Base-by-base conservation (phyloP, 1,284 basidiomycete species). In the Boletus nobilissimus region DNA sequence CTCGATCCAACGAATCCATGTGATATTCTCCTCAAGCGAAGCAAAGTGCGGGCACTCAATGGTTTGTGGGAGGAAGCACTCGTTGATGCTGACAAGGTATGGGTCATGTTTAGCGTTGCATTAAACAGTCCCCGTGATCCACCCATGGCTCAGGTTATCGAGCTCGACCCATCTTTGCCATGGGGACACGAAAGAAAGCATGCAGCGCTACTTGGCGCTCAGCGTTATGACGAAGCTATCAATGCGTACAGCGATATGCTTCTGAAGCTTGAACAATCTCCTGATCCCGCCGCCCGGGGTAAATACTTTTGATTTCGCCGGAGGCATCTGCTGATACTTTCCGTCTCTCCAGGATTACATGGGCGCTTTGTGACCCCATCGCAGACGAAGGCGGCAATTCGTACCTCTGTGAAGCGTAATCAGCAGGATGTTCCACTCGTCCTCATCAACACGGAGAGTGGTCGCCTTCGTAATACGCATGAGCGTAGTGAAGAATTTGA, bases 351-450 rank as follows among this genome's bases (percentile, higher is more conserved):
- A 76, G 77, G 54, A 54, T 36, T 63, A 26, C 64, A 79, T 34
- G 13, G 19, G 24, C 36, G 34, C 54, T 69, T 71, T 34, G 70
- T 74, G 32, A 72, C 38, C 68, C 54, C 77, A 24, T 76, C 68
- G 10, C 68, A 76, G 46, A 76, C 78, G n/a, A 57, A 40, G 24
- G 69, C 48, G 38, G 43, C 48, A 2, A 76, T 78, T 60, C 69
- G 40, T 57, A 71, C 2, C 14, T 34, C 48, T 39, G 40, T 66
- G 19, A 64, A 46, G 36, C 60, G 60, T 36, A 51, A 39, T 7
- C 74, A 71, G 40, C 36, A 36, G 26, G 71, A 64, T 24, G 39
- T 51, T 22, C 62, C 62, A 2, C 72, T 36, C 9, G 62, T 75
- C 29, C 74, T 75, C 29, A 74, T 74, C 18, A 18, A 54, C 46